These are phyloP conservation scores for Paragyromitra xinjiangensis DNA, from an alignment of 495 filamentous ascomycete species.

Conservation along the genomic window DNA sequence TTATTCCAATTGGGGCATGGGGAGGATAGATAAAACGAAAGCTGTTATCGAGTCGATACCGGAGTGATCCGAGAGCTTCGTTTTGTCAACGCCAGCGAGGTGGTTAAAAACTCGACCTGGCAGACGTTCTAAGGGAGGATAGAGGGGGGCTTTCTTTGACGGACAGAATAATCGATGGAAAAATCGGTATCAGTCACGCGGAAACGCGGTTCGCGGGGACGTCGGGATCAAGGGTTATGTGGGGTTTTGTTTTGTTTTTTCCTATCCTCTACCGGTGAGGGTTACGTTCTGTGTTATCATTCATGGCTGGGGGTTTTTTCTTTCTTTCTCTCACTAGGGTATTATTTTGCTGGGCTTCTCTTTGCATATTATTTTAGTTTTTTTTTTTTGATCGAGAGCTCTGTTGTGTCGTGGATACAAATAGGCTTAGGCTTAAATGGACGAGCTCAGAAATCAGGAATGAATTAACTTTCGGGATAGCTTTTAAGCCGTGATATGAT, in stretches of 20 bases:
- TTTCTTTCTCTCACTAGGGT: slow-evolving; percentile 18
- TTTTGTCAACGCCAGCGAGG: neutral
- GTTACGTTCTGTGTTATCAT: slow-evolving; percentile 23
- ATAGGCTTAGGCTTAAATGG: neutral
- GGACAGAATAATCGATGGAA: neutral
- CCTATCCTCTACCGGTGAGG: neutral
- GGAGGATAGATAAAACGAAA: slow-evolving; percentile 51
- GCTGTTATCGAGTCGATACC: slow-evolving; percentile 52
- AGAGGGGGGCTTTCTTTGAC: neutral
- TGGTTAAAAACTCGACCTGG: neutral
- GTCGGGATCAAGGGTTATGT: slow-evolving; percentile 8
- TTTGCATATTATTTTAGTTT: slow-evolving; percentile 9
- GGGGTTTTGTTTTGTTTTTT: slow-evolving; percentile 23
- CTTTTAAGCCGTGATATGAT: neutral
- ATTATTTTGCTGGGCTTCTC: slow-evolving; percentile 4
- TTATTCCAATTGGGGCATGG: slow-evolving; percentile 45
- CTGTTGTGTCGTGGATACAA: neutral
- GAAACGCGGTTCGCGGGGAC: neutral
- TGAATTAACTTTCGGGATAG: neutral
- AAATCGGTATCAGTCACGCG: neutral
- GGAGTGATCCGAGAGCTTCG: slow-evolving; percentile 40
- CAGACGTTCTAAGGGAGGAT: slow-evolving; percentile 1
- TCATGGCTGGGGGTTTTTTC: slow-evolving; percentile 17
- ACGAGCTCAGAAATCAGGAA: slow-evolving; percentile 12
- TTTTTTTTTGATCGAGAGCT: slow-evolving; percentile 13